Conservation (phyloP, 2,329 filamentous ascomycete genomes). For the Colletotrichum sp. region DNA sequence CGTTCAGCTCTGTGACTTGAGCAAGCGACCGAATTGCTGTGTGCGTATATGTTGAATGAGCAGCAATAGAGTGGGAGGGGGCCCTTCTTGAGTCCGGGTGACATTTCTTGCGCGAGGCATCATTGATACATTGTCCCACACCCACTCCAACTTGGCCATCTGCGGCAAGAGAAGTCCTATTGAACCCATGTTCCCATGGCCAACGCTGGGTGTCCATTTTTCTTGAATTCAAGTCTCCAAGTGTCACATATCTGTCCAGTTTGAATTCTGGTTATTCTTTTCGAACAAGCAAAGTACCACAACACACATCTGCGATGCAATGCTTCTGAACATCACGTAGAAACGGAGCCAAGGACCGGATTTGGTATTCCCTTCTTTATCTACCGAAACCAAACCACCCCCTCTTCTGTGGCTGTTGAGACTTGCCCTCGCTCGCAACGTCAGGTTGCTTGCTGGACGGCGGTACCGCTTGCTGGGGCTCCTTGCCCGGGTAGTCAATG, state of each 20-base stretch:
- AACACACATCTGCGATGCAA: neutral
- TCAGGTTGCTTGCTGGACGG: slow-evolving; percentile 18
- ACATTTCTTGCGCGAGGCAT: neutral
- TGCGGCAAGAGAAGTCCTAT: neutral
- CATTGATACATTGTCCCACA: neutral
- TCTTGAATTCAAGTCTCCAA: neutral
- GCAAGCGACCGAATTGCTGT: neutral
- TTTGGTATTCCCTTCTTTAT: slow-evolving; percentile 29
- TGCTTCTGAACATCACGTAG: neutral
- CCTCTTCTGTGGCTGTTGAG: slow-evolving; percentile 62
- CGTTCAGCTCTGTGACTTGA: neutral
- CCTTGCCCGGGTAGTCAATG: slow-evolving; percentile 82
- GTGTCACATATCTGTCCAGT: neutral
- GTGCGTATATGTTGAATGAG: neutral
- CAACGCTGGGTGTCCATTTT: neutral
- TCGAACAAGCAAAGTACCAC: neutral
- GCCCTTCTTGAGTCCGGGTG: neutral
- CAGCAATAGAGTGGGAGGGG: neutral
- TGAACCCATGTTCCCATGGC: neutral
- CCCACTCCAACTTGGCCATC: neutral
- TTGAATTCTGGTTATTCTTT: neutral
- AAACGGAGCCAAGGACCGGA: neutral
- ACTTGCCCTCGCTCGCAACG: slow-evolving; percentile 26
- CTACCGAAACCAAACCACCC: slow-evolving; percentile 80
- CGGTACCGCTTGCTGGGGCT: slow-evolving; percentile 30